Evolutionary conservation across 2,329 filamentous ascomycete genomes (phyloP).

Genomic region (Fusarium keratoplasticum): DNA sequence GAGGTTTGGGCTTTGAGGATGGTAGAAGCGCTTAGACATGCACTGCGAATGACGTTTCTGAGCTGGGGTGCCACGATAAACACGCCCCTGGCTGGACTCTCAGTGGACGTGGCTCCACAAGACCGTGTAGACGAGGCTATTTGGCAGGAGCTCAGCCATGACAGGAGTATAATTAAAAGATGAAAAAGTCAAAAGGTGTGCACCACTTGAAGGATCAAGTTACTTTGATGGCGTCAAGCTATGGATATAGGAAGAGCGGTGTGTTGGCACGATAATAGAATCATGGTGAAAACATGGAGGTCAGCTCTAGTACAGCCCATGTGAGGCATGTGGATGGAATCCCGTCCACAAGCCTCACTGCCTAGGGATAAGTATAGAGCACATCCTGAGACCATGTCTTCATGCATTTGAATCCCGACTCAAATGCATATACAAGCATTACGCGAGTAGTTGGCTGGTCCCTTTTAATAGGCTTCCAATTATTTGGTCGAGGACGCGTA

Average conservation of each 20-base stretch:
- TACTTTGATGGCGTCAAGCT: slow-evolving; percentile 2
- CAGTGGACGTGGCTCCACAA: slow-evolving; percentile 19
- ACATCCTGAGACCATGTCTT: neutral
- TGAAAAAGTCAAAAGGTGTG: neutral
- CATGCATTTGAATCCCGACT: neutral
- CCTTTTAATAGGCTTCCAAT: neutral
- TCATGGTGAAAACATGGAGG: neutral
- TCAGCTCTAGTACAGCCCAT: neutral
- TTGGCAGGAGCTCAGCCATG: neutral
- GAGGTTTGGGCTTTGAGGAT: slow-evolving; percentile 36
- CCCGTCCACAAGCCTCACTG: neutral
- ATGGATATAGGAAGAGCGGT: neutral
- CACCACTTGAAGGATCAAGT: neutral
- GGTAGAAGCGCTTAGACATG: slow-evolving; percentile 20
- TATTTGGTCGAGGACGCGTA: neutral
- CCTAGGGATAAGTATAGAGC: neutral
- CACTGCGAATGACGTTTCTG: slow-evolving; percentile 37
- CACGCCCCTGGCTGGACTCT: slow-evolving; percentile 17
- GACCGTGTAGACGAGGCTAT: neutral
- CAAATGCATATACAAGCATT: neutral
- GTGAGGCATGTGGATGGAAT: neutral
- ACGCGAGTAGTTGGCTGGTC: neutral
- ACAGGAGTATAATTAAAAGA: neutral
- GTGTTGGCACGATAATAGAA: neutral
- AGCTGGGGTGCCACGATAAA: slow-evolving; percentile 29